phyloP scores from a whole-genome alignment of 1,284 basidiomycete genomes.

The Ceratobasidium sp. region DNA sequence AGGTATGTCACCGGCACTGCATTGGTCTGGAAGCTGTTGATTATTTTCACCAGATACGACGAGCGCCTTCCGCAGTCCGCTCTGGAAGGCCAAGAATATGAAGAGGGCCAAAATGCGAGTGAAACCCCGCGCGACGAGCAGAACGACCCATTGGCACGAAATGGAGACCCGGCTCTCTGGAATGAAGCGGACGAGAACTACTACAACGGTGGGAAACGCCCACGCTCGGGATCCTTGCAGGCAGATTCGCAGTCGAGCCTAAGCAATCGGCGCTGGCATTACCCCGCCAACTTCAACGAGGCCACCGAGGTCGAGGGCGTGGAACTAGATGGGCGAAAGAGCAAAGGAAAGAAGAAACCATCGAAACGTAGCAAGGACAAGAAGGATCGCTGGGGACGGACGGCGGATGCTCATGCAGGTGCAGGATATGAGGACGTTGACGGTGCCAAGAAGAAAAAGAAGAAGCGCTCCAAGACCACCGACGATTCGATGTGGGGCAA shows the following conservation, averaged over 20 bases:
- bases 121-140: slow-evolving; percentile 50
- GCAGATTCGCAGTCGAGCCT: slow-evolving; percentile 52
- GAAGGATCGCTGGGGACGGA: slow-evolving; percentile 85
- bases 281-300: slow-evolving; percentile 83
- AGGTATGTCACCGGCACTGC: slow-evolving; percentile 54
- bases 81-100: slow-evolving; percentile 75
- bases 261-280: slow-evolving; percentile 74
- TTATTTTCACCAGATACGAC: slow-evolving; percentile 63
- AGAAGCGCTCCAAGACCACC: slow-evolving; percentile 61
- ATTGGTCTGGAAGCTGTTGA: not conserved
- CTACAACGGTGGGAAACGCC: slow-evolving; percentile 62
- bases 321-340: slow-evolving; percentile 54
- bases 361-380: slow-evolving; percentile 59
- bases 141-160: slow-evolving; percentile 50
- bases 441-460: slow-evolving; percentile 63
- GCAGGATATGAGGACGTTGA: slow-evolving; percentile 48
- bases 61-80: slow-evolving; percentile 81
- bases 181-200: slow-evolving; percentile 75
- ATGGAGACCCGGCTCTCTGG: slow-evolving; percentile 66
- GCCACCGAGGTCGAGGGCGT: slow-evolving; percentile 58
- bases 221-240: slow-evolving; percentile 53
- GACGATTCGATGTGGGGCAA: slow-evolving; percentile 51
- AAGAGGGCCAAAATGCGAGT: slow-evolving; percentile 73
- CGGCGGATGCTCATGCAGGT: slow-evolving; percentile 78
- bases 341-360: slow-evolving; percentile 64